Conservation (phyloP, 306 rosid species). For the Cicer judaicum region DNA sequence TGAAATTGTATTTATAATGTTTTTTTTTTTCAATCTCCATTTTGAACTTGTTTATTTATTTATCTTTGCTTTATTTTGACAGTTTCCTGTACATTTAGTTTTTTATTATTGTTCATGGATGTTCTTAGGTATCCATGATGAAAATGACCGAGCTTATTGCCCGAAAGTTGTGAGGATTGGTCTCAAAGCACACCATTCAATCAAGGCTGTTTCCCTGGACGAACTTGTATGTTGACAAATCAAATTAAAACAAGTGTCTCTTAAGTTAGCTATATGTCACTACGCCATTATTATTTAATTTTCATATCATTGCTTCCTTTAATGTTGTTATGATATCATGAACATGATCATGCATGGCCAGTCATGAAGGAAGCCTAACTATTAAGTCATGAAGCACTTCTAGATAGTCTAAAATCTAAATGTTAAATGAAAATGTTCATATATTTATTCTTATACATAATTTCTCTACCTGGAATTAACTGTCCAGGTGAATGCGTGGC, state of each 20-base stretch:
- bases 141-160: constrained; percentile 69
- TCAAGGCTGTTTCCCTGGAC: constrained; percentile 77
- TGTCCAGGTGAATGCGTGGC: constrained; percentile 29
- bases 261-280: constrained; percentile 36
- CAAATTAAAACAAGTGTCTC: constrained; percentile 33
- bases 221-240: constrained; percentile 71
- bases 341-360: constrained; percentile 31
- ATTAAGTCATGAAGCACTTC: constrained; percentile 22
- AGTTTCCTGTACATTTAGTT: constrained; percentile 12
- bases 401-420: constrained; percentile 2
- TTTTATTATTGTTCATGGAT: constrained; percentile 39
- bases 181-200: constrained; percentile 87
- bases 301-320: constrained; percentile 17
- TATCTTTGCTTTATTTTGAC: not conserved
- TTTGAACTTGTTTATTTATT: not conserved
- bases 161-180: constrained; percentile 95
- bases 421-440: constrained; percentile 29
- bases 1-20: not conserved
- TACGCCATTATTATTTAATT: constrained; percentile 23
- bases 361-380: constrained; percentile 20
- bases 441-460: constrained; percentile 16
- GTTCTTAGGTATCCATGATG: constrained; percentile 85
- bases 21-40: not conserved
- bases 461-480: constrained; percentile 6
- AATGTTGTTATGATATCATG: constrained; percentile 37